These are phyloP conservation scores for Gossypium herbaceum DNA, from an alignment of 345 rosid species.

Conservation along the genomic window DNA sequence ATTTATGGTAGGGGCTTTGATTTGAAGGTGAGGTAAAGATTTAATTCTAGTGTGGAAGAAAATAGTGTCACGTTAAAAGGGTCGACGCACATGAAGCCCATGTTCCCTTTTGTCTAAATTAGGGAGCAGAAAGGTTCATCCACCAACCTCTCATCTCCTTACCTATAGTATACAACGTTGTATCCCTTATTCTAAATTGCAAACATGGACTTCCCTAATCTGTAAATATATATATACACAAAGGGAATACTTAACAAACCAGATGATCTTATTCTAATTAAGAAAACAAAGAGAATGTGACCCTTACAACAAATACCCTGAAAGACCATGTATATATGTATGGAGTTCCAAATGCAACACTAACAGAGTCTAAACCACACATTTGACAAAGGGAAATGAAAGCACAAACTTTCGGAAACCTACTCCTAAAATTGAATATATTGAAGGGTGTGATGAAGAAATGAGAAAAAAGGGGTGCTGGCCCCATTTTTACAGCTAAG, in stretches of 20 bases:
- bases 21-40: no score
- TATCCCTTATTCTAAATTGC: no score
- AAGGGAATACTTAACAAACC: no score
- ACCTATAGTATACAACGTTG: no score
- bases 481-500: constrained; percentile 2
- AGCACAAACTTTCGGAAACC: background rate
- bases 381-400: background rate
- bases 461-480: background rate
- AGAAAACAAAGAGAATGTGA: background rate
- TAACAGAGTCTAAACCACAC: background rate
- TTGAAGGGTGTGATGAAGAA: background rate
- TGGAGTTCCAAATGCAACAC: background rate
- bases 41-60: background rate
- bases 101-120: background rate
- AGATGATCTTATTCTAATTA: background rate
- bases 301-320: background rate
- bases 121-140: no score
- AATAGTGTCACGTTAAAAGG: background rate
- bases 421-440: background rate
- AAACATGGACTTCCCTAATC: no score
- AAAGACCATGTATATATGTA: background rate
- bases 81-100: background rate
- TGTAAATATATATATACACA: no score
- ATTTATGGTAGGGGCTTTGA: no score
- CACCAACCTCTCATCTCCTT: no score